Base-by-base conservation (phyloP, 2,329 filamentous ascomycete genomes). In the Talaromyces sp. region DNA sequence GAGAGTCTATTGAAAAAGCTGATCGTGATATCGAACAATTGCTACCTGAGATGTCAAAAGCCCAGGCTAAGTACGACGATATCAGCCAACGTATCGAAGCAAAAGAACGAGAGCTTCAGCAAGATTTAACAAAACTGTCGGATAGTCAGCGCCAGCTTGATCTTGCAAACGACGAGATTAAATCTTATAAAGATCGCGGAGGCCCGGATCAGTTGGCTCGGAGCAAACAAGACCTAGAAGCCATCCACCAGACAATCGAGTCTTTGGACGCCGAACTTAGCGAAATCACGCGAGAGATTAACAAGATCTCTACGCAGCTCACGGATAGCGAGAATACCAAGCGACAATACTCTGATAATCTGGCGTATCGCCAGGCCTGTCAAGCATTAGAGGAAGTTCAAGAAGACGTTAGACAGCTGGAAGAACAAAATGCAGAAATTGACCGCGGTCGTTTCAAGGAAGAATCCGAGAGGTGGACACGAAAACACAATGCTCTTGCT, bases 331-430 rank as follows among this genome's bases (percentile, higher is more conserved):
- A 93, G 65, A 86, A 88, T 62, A 93, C 88, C 60, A 93, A 92
- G 77, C 89, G 91, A 68, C 92, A 91, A 65, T 96, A 99, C 67
- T 82, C 82, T 25, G 92, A 98, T 72, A 99, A 99, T 69, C 79
- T 98, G 57, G 88, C 88, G 64, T 96, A 92, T 73, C 90, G 95
- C 62, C 88, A 89, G 71, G 88, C 90, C 63, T 81, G 86, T 60
- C 84, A 86, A 59, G 83, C 88, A 42, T 81, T 97, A 1, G 83
- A 90, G 49, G 80, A 79, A 4, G 83, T 97, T 7, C 79, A 85
- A 59, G 73, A 75, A 19, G 90, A 95, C 63, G 93, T 99, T 65
- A 75, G 79, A 47, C 84, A 90, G 62, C 82, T 99, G 6, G 87
- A 93, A 73, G 82, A 84, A 11, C 88, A 92, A 65, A 91, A 95